These are phyloP conservation scores for Persicaria tinctoria DNA, from an alignment of 148 eudicot genomes.

Conservation along the genomic window DNA sequence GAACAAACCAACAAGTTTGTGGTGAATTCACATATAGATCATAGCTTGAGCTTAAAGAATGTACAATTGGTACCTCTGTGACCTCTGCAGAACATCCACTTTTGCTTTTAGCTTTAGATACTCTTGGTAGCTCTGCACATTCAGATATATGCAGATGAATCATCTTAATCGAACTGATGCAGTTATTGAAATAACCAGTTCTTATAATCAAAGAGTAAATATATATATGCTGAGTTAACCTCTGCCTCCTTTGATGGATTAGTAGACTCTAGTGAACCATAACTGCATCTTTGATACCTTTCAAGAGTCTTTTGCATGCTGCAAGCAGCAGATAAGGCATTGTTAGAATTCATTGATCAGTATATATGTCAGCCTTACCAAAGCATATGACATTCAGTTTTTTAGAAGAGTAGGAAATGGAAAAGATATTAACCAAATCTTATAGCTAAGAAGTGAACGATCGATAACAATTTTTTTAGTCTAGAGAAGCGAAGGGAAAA, in stretches of 20 bases:
- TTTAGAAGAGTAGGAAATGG: no score
- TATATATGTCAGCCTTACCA: no score
- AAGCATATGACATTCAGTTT: no score
- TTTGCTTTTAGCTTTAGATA: conserved; percentile 62
- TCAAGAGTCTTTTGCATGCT: conserved; percentile 69
- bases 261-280: conserved; percentile 40
- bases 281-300: conserved; percentile 69
- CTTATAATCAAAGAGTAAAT: not conserved
- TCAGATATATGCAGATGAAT: not conserved
- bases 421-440: no score
- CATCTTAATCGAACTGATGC: not conserved
- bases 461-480: no score
- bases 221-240: conserved; percentile 20
- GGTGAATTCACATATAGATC: no score
- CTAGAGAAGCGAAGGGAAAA: no score
- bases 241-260: conserved; percentile 43
- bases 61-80: conserved; percentile 49
- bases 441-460: no score
- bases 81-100: conserved; percentile 61
- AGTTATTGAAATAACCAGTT: not conserved
- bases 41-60: not conserved
- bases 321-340: not conserved
- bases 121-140: conserved; percentile 58
- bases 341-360: not conserved
- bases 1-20: not conserved